Percentiles rank a stretch among this genome's conserved stretches.
Conservation (phyloP, 805 yeast species). For the Pachysolen tannophilus region DNA sequence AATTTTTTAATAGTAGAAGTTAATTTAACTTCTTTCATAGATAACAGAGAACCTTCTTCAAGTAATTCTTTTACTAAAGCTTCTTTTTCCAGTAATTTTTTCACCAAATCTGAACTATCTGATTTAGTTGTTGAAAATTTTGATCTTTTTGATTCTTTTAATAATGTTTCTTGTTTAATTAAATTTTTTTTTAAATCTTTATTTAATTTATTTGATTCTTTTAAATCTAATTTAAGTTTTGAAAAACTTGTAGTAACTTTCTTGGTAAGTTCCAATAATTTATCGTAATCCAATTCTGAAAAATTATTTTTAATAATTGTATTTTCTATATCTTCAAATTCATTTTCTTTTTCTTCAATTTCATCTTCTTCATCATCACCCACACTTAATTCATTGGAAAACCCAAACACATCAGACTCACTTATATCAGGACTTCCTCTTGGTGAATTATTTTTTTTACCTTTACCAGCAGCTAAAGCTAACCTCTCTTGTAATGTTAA, state of each 20-base stretch:
- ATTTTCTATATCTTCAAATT: neutral
- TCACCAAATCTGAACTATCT: slow-evolving; percentile 14
- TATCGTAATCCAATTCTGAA: neutral
- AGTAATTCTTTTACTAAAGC: slow-evolving; percentile 55
- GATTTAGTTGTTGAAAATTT: slow-evolving; percentile 4
- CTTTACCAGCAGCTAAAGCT: slow-evolving; percentile 66
- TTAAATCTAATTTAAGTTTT: slow-evolving; percentile 12
- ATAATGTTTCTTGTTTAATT: neutral
- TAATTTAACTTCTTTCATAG: slow-evolving; percentile 62
- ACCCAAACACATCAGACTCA: neutral
- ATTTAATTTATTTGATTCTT: slow-evolving; percentile 8
- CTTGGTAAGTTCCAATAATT: neutral
- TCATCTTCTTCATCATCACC: too few species aligned
- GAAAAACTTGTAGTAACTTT: neutral
- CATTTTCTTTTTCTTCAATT: neutral
- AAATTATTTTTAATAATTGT: neutral
- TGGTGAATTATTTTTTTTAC: slow-evolving; percentile 19
- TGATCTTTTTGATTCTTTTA: neutral
- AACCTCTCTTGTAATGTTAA: slow-evolving; percentile 78
- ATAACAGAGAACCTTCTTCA: slow-evolving; percentile 68
- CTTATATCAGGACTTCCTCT: slow-evolving; percentile 5
- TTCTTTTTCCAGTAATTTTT: slow-evolving; percentile 41
- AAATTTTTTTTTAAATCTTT: slow-evolving; percentile 9
- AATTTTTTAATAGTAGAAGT: slow-evolving; percentile 60
- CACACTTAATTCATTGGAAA: too few species aligned